phyloP scores from a whole-genome alignment of 2,329 filamentous ascomycete species.

The Dactylellina cionopaga region DNA sequence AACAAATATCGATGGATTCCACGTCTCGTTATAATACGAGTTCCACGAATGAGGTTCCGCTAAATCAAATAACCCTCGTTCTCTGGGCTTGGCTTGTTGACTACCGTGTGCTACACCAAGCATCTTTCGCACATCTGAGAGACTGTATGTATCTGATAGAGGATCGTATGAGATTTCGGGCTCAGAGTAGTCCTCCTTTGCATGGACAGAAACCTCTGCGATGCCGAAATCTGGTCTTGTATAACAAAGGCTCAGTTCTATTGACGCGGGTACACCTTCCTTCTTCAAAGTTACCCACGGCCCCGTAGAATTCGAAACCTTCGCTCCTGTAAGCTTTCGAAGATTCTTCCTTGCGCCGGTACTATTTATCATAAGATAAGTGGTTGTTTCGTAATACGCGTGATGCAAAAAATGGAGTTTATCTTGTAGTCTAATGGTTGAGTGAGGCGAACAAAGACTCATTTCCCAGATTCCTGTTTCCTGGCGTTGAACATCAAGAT shows the following conservation, averaged over 20 bases:
- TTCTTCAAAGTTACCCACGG: constrained; percentile 1
- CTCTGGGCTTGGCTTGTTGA: not conserved
- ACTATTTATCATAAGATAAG: not conserved
- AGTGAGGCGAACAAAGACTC: no score
- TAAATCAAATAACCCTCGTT: not conserved
- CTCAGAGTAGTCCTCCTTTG: not conserved
- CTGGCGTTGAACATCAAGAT: no score
- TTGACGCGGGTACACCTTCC: not conserved
- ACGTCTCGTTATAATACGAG: not conserved
- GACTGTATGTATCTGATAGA: not conserved
- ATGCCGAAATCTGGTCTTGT: not conserved
- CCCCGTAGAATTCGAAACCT: not conserved
- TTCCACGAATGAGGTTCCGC: not conserved
- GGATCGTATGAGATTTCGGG: not conserved
- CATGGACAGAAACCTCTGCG: no score
- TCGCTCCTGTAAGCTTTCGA: not conserved
- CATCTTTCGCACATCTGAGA: not conserved
- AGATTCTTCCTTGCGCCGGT: not conserved
- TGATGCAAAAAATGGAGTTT: no score
- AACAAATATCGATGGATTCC: not conserved
- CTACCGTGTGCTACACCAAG: not conserved
- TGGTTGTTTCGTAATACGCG: no score
- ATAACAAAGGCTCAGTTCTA: not conserved
- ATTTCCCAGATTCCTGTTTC: no score
- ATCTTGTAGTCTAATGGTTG: not conserved